A percentile compares a stretch with the other conserved stretches of the same genome.
phyloP scores from a whole-genome alignment of 176 grass and related monocot species.

The Phoenix dactylifera region DNA sequence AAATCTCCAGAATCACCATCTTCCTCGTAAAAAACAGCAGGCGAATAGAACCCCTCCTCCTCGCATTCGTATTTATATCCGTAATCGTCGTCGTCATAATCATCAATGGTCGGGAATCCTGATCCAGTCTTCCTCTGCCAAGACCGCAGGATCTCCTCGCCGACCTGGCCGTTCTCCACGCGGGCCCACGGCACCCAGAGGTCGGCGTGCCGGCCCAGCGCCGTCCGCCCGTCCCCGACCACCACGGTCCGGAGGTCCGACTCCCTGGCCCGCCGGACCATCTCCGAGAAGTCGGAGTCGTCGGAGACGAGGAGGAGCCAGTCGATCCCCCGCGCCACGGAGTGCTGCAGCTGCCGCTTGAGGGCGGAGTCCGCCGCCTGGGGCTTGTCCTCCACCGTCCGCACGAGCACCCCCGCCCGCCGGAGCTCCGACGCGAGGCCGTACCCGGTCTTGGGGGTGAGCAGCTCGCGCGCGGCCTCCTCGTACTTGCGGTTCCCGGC shows the following conservation, averaged over 20 bases:
- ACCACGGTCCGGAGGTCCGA: slow-evolving; percentile 66
- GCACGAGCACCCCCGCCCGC: slow-evolving; percentile 71
- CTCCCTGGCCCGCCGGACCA: slow-evolving; percentile 50
- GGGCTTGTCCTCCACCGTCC: slow-evolving; percentile 68
- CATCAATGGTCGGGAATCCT: too few species aligned
- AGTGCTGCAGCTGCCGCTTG: slow-evolving; percentile 68
- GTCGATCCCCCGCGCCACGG: slow-evolving; percentile 58
- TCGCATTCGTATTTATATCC: slow-evolving; percentile 1
- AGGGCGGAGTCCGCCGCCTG: slow-evolving; percentile 86
- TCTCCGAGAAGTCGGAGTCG: slow-evolving; percentile 77
- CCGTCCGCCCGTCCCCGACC: slow-evolving; percentile 51
- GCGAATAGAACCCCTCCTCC: not conserved
- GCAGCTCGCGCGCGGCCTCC: slow-evolving; percentile 58
- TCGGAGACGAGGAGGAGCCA: slow-evolving; percentile 82
- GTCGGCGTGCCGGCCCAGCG: slow-evolving; percentile 48
- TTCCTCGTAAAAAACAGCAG: slow-evolving; percentile 5
- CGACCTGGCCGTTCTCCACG: slow-evolving; percentile 71
- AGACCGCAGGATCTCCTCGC: slow-evolving; percentile 41
- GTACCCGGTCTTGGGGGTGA: slow-evolving; percentile 68
- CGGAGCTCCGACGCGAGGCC: slow-evolving; percentile 76
- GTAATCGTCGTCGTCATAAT: too few species aligned
- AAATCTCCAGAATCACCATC: slow-evolving; percentile 18
- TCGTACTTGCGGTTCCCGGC: slow-evolving; percentile 73
- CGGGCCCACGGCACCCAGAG: slow-evolving; percentile 80
- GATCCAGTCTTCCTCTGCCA: slow-evolving; percentile 8